A percentile compares a stretch with the other conserved stretches of the same genome.
phyloP scores from a whole-genome alignment of 106 monocot species.

The Agapanthus africanus region DNA sequence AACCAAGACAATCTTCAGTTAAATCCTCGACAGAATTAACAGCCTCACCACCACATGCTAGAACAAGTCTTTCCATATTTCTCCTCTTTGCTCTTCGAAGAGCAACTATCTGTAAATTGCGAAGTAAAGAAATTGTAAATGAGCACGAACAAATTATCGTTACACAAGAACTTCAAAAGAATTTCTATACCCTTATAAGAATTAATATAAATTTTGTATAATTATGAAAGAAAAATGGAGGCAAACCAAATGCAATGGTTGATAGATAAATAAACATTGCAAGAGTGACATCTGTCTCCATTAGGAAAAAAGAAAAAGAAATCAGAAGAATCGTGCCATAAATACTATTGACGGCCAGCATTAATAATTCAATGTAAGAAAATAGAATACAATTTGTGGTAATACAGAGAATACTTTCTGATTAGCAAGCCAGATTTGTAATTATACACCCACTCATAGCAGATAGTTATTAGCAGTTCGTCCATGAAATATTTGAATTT shows the following conservation, averaged over 20 bases:
- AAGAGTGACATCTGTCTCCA: too few species aligned
- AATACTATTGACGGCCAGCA: too few species aligned
- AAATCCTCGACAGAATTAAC: conserved; percentile 90
- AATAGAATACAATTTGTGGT: neutral
- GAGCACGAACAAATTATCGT: neutral
- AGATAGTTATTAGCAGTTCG: neutral
- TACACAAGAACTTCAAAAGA: neutral
- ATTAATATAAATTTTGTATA: neutral
- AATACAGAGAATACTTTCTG: neutral
- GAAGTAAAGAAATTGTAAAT: neutral
- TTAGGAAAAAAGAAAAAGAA: too few species aligned
- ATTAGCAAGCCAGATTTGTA: neutral
- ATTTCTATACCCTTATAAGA: too few species aligned
- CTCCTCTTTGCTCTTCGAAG: conserved; percentile 95
- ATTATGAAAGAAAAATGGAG: neutral
- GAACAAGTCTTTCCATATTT: conserved; percentile 92
- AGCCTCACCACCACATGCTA: conserved; percentile 97
- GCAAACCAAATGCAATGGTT: neutral
- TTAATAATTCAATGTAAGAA: neutral
- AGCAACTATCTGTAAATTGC: conserved; percentile 63
- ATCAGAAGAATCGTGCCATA: too few species aligned
- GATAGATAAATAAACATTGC: too few species aligned
- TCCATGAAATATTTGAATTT: neutral
- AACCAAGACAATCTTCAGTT: conserved; percentile 76
- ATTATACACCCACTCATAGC: neutral